Conservation (phyloP, 2,329 filamentous ascomycete genomes). For the Ophiocordyceps camponoti-leonardi region DNA sequence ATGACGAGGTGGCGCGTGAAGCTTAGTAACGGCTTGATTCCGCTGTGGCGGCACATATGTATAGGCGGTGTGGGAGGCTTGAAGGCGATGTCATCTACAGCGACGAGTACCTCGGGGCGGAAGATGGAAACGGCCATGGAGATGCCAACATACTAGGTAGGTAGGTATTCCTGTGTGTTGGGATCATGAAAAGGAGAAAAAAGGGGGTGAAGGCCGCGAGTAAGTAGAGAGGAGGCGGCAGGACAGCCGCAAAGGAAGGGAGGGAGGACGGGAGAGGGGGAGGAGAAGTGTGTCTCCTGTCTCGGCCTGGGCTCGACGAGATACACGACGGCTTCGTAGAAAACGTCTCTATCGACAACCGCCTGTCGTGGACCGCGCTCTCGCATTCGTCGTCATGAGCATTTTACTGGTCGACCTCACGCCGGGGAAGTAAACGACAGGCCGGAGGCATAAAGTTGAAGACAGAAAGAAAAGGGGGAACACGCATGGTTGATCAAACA, state of each 20-base stretch:
- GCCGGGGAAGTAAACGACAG: no score
- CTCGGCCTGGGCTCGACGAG: neutral
- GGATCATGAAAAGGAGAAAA: neutral
- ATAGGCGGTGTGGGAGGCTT: neutral
- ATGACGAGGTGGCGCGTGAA: neutral
- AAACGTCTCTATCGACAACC: neutral
- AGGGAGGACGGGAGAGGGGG: neutral
- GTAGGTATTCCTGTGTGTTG: no score
- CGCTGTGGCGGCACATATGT: neutral
- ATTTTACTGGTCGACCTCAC: neutral
- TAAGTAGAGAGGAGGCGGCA: neutral
- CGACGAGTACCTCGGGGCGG: neutral
- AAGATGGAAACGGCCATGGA: neutral
- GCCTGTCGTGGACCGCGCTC: neutral
- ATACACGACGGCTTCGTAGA: no score
- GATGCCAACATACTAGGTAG: neutral
- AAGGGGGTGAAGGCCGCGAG: neutral
- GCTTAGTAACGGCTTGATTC: neutral
- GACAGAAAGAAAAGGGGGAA: neutral
- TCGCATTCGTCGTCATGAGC: neutral
- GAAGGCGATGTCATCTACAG: neutral
- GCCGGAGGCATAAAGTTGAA: neutral
- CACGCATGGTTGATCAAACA: neutral
- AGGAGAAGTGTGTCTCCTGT: neutral
- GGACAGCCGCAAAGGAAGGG: neutral